Conservation (phyloP, 2,329 filamentous ascomycete genomes). For the Rhexocercosporidium sp. region DNA sequence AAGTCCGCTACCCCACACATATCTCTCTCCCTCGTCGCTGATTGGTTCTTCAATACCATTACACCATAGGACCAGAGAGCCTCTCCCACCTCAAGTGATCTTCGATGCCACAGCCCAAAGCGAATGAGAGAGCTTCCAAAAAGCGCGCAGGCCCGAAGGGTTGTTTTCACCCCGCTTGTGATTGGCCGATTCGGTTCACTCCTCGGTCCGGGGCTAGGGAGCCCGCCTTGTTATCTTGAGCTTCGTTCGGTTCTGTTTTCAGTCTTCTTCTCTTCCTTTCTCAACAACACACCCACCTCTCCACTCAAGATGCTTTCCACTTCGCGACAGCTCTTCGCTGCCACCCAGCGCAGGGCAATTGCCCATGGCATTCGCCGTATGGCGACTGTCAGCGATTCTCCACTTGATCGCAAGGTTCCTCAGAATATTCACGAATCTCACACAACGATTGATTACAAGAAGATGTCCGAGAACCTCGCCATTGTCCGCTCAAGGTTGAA, state of each 20-base stretch:
- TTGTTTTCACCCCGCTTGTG: constrained; percentile 7
- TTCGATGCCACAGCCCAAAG: not conserved
- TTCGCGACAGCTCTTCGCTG: constrained; percentile 71
- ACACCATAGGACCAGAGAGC: too few relatives aligned
- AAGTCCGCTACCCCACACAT: not conserved
- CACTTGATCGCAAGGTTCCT: constrained; percentile 93
- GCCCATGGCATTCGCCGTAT: constrained; percentile 72
- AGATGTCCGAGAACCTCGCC: constrained; percentile 97
- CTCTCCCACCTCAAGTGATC: not conserved
- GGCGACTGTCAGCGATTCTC: constrained; percentile 84
- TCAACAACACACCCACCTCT: constrained; percentile 25
- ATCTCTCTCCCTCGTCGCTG: not conserved
- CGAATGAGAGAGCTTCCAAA: constrained; percentile 4
- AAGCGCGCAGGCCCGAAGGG: constrained; percentile 5
- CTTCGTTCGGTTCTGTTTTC: constrained; percentile 16
- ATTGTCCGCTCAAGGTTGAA: constrained; percentile 90
- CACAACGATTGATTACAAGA: constrained; percentile 99
- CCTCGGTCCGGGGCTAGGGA: constrained; percentile 8
- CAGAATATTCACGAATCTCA: constrained; percentile 97
- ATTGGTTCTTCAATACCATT: not conserved
- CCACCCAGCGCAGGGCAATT: constrained; percentile 65
- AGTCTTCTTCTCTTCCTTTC: constrained; percentile 21
- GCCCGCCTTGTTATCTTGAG: constrained; percentile 9
- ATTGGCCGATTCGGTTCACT: constrained; percentile 7
- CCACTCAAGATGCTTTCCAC: constrained; percentile 63